These are phyloP conservation scores for Curvularia lunata DNA, from an alignment of 2,329 filamentous ascomycete genomes.

Conservation along the genomic window DNA sequence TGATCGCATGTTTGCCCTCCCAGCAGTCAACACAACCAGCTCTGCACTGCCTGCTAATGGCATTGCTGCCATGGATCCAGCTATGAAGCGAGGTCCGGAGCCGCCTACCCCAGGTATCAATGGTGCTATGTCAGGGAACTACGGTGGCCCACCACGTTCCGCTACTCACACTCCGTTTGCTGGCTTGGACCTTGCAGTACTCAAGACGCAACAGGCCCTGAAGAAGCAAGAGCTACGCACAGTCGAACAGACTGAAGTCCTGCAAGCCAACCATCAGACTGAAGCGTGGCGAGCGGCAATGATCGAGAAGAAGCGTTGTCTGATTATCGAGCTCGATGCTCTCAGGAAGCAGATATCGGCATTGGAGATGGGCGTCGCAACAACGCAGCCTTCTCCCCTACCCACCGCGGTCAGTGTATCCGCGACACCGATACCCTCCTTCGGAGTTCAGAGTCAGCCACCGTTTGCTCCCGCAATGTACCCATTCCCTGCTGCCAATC, in stretches of 20 bases:
- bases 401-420: slow-evolving; percentile 16
- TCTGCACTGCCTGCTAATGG: slow-evolving; percentile 19
- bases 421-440: slow-evolving; percentile 22
- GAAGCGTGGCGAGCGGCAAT: slow-evolving; percentile 42
- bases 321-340: slow-evolving; percentile 46
- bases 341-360: slow-evolving; percentile 45
- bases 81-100: slow-evolving; percentile 22
- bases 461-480: slow-evolving; percentile 34
- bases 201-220: slow-evolving; percentile 37
- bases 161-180: slow-evolving; percentile 31
- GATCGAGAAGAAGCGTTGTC: slow-evolving; percentile 45
- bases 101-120: slow-evolving; percentile 20
- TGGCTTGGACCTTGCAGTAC: slow-evolving; percentile 33
- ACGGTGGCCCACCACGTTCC: slow-evolving; percentile 22
- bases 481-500: slow-evolving; percentile 27
- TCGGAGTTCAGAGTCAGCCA: slow-evolving; percentile 36
- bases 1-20: slow-evolving; percentile 42
- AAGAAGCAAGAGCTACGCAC: slow-evolving; percentile 46
- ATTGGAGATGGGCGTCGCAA: slow-evolving; percentile 28
- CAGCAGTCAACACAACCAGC: slow-evolving; percentile 29
- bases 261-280: slow-evolving; percentile 42
- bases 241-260: slow-evolving; percentile 47
- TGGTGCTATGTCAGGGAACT: slow-evolving; percentile 15
- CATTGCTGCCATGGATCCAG: slow-evolving; percentile 19
- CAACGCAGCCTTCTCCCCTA: slow-evolving; percentile 18